Conservation (phyloP, 768 basidiomycete genomes). For the Mycena rebaudengoi region DNA sequence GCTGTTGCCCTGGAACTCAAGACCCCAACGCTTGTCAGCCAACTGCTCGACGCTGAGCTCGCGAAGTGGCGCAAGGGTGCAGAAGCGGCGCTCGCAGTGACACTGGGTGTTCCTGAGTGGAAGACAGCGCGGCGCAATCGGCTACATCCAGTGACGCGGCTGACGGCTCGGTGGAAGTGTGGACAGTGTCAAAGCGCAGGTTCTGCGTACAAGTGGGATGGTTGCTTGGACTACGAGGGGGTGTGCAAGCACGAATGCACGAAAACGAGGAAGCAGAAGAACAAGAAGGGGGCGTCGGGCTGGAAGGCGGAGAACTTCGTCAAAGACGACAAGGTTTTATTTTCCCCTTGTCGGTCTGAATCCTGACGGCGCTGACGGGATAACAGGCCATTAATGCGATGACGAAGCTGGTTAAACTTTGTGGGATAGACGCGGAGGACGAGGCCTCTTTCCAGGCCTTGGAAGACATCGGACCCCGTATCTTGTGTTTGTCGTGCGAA, state of each 20-base stretch:
- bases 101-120: conserved; percentile 64
- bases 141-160: conserved; percentile 64
- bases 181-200: conserved; percentile 53
- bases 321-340: conserved; percentile 65
- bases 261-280: conserved; percentile 37
- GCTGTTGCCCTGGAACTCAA: conserved; percentile 37
- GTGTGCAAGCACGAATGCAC: conserved; percentile 69
- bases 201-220: conserved; percentile 44
- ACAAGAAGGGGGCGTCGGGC: conserved; percentile 30
- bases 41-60: conserved; percentile 54
- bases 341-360: background rate
- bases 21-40: conserved; percentile 37
- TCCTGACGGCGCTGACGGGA: background rate
- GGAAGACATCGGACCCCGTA: conserved; percentile 34
- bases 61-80: conserved; percentile 57
- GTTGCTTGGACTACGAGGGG: conserved; percentile 62
- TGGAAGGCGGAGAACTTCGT: conserved; percentile 65
- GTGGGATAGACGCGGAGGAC: conserved; percentile 40
- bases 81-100: conserved; percentile 49
- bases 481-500: conserved; percentile 61
- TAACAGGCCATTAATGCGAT: conserved; percentile 58
- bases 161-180: conserved; percentile 70
- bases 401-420: conserved; percentile 44
- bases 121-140: conserved; percentile 52
- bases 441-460: conserved; percentile 30